phyloP scores from a whole-genome alignment of 129 eudicot genomes.

The Arctium minus region DNA sequence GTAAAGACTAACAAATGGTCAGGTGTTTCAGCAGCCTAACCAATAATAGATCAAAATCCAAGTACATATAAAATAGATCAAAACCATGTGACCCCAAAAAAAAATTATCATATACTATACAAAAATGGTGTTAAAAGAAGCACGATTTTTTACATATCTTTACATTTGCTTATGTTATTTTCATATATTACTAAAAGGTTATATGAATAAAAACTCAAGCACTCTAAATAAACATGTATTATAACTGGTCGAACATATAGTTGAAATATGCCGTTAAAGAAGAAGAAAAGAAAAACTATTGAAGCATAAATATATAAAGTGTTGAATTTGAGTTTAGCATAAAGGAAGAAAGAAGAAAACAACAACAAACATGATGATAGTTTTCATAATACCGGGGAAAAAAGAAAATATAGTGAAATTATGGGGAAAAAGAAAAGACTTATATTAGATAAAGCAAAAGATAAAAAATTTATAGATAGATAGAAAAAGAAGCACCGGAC shows the following conservation, averaged over 20 bases:
- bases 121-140: neutral
- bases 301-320: neutral
- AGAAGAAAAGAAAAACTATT: neutral
- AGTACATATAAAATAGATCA: neutral
- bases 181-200: neutral
- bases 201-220: neutral
- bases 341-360: neutral
- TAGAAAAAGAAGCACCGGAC: neutral
- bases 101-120: neutral
- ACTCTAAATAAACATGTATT: neutral
- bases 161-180: neutral
- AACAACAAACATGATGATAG: neutral
- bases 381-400: neutral
- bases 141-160: neutral
- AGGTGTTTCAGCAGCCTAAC: neutral
- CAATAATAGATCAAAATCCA: neutral
- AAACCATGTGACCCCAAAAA: constrained; percentile 3
- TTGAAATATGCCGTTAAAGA: neutral
- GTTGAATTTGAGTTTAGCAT: neutral
- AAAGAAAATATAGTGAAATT: neutral
- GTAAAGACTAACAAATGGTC: constrained; percentile 1
- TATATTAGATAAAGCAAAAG: neutral
- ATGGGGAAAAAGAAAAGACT: neutral
- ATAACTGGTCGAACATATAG: neutral
- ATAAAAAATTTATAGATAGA: neutral